Evolutionary conservation across 306 rosid species (phyloP), one percentile per base, ranked within the genome.

Genomic region (Dalbergia cultrata): DNA sequence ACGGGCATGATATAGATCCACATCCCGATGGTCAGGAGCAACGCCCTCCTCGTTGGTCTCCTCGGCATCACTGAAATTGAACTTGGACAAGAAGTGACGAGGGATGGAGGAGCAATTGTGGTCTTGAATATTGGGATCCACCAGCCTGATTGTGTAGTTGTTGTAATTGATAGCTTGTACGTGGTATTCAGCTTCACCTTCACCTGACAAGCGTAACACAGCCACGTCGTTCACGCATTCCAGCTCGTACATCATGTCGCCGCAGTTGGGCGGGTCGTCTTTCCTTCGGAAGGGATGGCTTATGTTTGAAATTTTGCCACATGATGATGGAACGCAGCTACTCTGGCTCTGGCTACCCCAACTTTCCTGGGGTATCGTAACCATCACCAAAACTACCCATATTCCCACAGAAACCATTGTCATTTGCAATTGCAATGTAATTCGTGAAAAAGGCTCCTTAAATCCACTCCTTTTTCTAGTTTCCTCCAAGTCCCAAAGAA

Each of bases 131-230:
- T 2, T 53, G 0, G 78, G 50, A 70, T 85, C 85, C 1, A 67
- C 66, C 3, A 85, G 1, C 11, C 88, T 43, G 49, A 85, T 67
- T 14, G 85, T 85, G 83, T 17, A 67, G 50, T 81, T 81, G 0
- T 19, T 8, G 75, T 85, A 85, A 44, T 73, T 63, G 49, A 87
- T 82, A 33, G 57, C 78, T 41, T 76, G 1, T 1, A 88, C 86
- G 6, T 70, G 11, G 74, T 70, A 88, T 17, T 35, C 70, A 19
- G 37, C 70, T 0, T 14, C 1, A 26, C 39, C 7, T 5, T 6
- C 17, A 0, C 31, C 31, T 26, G 31, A 26, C 21, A 71, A 13
- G 21, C 7, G 5, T 1, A 81, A 16, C 5, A 82, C 17, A 0
- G 85, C 44, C 0, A n/a, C 3, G 26, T 79, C 76, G 44, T 79